Conservation (phyloP, 1,139 yeast species). For the Diutina ranongensis region DNA sequence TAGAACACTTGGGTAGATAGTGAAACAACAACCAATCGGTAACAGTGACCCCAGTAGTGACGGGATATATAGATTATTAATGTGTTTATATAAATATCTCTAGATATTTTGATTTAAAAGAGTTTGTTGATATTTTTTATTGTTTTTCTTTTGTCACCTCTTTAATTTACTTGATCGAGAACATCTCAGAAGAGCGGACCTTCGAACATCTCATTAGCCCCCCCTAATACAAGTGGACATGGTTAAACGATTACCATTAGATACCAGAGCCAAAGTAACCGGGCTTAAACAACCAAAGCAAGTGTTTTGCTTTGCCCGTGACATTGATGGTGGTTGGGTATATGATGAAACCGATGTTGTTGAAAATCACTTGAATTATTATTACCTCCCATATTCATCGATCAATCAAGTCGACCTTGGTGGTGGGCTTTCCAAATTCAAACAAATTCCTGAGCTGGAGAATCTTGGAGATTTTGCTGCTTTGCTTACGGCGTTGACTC, state of each 20-base stretch:
- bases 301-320: conserved; percentile 46
- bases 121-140: no score
- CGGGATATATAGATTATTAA: no score
- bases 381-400: conserved; percentile 63
- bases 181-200: no score
- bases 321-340: conserved; percentile 31
- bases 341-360: conserved; percentile 37
- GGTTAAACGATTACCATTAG: conserved; percentile 22
- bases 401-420: conserved; percentile 47
- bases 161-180: no score
- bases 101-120: no score
- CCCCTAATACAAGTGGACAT: not conserved
- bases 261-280: conserved; percentile 38
- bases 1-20: no score
- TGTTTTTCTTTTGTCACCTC: no score
- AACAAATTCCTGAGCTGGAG: conserved; percentile 41
- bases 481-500: conserved; percentile 41
- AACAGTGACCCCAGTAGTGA: no score
- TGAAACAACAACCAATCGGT: no score
- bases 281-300: conserved; percentile 69
- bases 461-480: conserved; percentile 46
- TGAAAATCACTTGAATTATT: conserved; percentile 40
- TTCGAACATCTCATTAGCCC: not conserved
- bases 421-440: conserved; percentile 51
- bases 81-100: no score